Percentiles rank a stretch among this genome's conserved stretches.
Conservation (phyloP, 352 stramenopile genomes). For the Globisporangium alternatum region DNA sequence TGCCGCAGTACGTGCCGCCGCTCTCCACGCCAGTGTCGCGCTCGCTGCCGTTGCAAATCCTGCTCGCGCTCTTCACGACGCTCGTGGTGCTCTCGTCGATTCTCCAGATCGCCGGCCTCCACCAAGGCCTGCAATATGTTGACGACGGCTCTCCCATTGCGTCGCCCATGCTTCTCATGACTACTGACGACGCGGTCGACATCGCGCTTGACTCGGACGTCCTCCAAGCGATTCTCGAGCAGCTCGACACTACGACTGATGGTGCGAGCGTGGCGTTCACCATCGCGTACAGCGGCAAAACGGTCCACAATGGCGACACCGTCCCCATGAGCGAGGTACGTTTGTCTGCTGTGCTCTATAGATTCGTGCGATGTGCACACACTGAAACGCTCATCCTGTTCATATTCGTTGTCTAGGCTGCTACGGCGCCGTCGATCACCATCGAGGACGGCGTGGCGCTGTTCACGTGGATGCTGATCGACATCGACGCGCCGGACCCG, state of each 20-base stretch:
- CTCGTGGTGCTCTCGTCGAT: conserved; percentile 21
- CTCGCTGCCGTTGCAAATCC: conserved; percentile 29
- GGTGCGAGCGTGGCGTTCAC: conserved; percentile 14
- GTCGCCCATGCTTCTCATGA: conserved; percentile 7
- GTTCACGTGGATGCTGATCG: conserved; percentile 67
- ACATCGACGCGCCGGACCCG: conserved; percentile 67
- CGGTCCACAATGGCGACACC: conserved; percentile 24
- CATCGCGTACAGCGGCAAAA: conserved; percentile 25
- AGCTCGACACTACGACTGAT: conserved; percentile 2
- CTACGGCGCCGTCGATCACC: conserved; percentile 26
- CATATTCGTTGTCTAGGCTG: not conserved
- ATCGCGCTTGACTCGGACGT: conserved; percentile 10
- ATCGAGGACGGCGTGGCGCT: conserved; percentile 22
- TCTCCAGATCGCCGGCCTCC: conserved; percentile 28
- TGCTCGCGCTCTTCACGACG: conserved; percentile 34
- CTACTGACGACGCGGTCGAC: not conserved
- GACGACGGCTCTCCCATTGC: not conserved
- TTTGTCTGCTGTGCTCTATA: not conserved
- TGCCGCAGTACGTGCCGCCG: conserved; percentile 17
- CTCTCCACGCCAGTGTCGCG: conserved; percentile 28
- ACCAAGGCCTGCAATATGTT: conserved; percentile 15
- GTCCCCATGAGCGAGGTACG: conserved; percentile 31
- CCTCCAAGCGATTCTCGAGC: conserved; percentile 14
- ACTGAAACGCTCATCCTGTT: not conserved
- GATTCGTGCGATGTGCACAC: no score